Evolutionary conservation across 495 filamentous ascomycete species (phyloP).

Genomic region (Aspergillus bridgeri): DNA sequence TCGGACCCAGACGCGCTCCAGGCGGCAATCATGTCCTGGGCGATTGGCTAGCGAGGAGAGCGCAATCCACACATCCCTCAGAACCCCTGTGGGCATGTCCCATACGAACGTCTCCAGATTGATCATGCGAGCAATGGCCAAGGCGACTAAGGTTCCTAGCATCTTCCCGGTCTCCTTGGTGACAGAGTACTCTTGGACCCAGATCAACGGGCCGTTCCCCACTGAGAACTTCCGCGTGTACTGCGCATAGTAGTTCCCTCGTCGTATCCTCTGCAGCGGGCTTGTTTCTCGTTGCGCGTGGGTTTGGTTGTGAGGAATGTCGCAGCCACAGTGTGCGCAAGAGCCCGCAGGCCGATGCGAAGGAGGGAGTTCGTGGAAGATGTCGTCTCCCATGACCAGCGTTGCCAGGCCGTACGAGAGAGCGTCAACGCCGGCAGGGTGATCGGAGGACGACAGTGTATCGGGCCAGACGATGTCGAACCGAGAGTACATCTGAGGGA

Average conservation of each 20-base stretch:
- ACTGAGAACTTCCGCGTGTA: constrained; percentile 88
- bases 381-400: constrained; percentile 72
- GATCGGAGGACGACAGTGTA: constrained; percentile 56
- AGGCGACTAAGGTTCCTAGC: constrained; percentile 85
- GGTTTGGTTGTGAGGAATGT: constrained; percentile 15
- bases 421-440: constrained; percentile 78
- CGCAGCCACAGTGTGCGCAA: constrained; percentile 40
- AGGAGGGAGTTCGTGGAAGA: constrained; percentile 50
- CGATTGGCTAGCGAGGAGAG: constrained; percentile 69
- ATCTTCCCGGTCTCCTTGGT: constrained; percentile 90
- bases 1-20: constrained; percentile 81
- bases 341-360: constrained; percentile 9
- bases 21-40: constrained; percentile 57
- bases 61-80: constrained; percentile 84
- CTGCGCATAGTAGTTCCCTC: constrained; percentile 79
- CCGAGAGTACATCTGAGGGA: constrained; percentile 84
- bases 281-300: constrained; percentile 13
- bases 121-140: constrained; percentile 80
- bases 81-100: constrained; percentile 94
- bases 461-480: constrained; percentile 97
- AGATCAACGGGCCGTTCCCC: constrained; percentile 78
- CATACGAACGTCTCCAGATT: constrained; percentile 89
- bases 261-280: constrained; percentile 25
- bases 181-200: constrained; percentile 84
- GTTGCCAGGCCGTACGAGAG: constrained; percentile 89